phyloP scores from a whole-genome alignment of 305 asterid species.

The Fraxinus greggii region DNA sequence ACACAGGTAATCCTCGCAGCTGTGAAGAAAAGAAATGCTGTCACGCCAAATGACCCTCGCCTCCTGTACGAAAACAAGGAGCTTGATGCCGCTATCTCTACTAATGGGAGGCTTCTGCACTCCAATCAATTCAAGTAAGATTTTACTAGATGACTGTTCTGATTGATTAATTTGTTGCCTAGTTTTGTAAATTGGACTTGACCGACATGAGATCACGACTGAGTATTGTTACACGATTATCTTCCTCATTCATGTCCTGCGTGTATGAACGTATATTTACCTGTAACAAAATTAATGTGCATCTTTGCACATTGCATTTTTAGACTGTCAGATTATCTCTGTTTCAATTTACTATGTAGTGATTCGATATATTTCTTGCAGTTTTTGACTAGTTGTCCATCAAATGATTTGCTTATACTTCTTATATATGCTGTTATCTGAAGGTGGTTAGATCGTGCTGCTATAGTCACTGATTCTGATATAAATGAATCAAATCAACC shows the following conservation, averaged over 20 bases:
- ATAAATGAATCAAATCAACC: constrained; percentile 35
- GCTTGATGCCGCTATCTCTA: constrained; percentile 59
- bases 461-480: constrained; percentile 41
- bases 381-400: neutral
- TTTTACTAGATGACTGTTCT: neutral
- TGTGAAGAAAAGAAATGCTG: constrained; percentile 40
- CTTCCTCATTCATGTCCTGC: neutral
- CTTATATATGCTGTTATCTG: neutral
- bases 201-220: neutral
- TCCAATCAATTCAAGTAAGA: constrained; percentile 68
- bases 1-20: constrained; percentile 68
- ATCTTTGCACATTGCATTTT: neutral
- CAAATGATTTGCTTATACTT: neutral
- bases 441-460: constrained; percentile 79
- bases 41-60: constrained; percentile 30
- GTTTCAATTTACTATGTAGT: neutral
- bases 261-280: neutral
- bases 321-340: neutral
- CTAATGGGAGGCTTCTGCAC: constrained; percentile 62
- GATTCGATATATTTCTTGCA: neutral
- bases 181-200: neutral
- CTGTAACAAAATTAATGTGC: neutral
- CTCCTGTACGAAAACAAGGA: constrained; percentile 52
- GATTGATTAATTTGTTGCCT: neutral
- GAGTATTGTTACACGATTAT: neutral